Base-by-base conservation (phyloP, 192 early-diverging fungal species). In the Haplosporangium gracile region DNA sequence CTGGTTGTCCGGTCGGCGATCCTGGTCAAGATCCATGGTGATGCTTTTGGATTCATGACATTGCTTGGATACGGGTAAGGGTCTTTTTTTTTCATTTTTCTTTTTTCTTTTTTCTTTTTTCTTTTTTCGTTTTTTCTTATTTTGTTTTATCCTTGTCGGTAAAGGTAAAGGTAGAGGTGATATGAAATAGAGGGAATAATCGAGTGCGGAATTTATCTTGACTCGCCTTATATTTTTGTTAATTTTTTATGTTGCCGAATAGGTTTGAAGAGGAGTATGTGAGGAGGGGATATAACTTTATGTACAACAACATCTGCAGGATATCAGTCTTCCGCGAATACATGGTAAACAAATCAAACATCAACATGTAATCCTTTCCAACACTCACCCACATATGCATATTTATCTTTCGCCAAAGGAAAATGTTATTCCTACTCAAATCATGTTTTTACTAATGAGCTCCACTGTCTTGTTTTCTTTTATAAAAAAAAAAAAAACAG, bases 251-350 rank as follows among this genome's bases (percentile, higher is more conserved):
- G 42, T 0, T 32, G 0, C 45, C 13, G 3, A 26, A 47, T 81
- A 86, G 84, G 16, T 81, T 81, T 47, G 84, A 86, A 43, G 84
- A 86, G 13, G 84, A 86, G 45, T 86, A 68, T 78, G 84, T 86
- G 68, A 76, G 79, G 42, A 70, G 79, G 18, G 84, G 84, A 86
- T 86, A 86, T 40, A 86, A 65, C 65, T 86, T 86, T 43, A 74
- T 86, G 75, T 86, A 81, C 45, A 80, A 80, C 76, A 86, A 86
- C 32, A 74, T 86, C 55, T 81, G 84, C 76, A 80, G 84, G 79
- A 86, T 86, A 86, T 86, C 84, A 0, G 78, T 86, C 36, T 86
- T 75, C 49, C 79, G 79, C n/a, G 80, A 81, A 47, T 86, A 86
- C 76, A 86, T 78, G 79, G 84, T 86, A 81, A 24, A 29, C 70